Evolutionary conservation across 768 basidiomycete species (phyloP).

Genomic region (Kwoniella dendrophila): DNA sequence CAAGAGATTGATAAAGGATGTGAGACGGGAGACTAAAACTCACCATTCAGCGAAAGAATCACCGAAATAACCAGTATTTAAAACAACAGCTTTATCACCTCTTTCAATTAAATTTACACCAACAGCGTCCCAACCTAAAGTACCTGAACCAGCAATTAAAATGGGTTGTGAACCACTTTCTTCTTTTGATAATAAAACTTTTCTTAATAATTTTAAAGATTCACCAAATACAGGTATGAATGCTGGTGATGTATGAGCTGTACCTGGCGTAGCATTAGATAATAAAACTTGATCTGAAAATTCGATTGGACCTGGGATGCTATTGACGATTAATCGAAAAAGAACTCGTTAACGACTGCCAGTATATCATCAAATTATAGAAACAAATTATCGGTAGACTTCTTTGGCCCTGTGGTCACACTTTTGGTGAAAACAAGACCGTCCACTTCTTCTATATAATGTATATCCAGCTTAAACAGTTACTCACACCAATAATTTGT

Average conservation of each 20-base stretch:
- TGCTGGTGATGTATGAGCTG: slow-evolving; percentile 80
- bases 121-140: slow-evolving; percentile 90
- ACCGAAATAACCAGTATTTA: slow-evolving; percentile 92
- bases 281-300: slow-evolving; percentile 76
- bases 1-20: no score
- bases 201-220: slow-evolving; percentile 79
- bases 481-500: slow-evolving; percentile 50
- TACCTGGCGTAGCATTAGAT: slow-evolving; percentile 71
- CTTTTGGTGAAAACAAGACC: no score
- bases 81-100: slow-evolving; percentile 60
- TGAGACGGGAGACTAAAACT: slow-evolving; percentile 45
- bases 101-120: slow-evolving; percentile 79
- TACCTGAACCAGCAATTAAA: slow-evolving; percentile 90
- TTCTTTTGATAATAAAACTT: slow-evolving; percentile 74
- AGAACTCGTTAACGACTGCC: not conserved
- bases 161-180: slow-evolving; percentile 69
- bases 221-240: slow-evolving; percentile 88
- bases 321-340: slow-evolving; percentile 7
- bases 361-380: not conserved
- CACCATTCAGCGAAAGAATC: slow-evolving; percentile 87
- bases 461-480: not conserved
- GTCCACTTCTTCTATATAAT: not conserved
- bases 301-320: slow-evolving; percentile 63
- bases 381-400: no score
- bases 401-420: no score